These are phyloP conservation scores for Ophiostoma australiae DNA, from an alignment of 2,329 filamentous ascomycete genomes.

Conservation along the genomic window DNA sequence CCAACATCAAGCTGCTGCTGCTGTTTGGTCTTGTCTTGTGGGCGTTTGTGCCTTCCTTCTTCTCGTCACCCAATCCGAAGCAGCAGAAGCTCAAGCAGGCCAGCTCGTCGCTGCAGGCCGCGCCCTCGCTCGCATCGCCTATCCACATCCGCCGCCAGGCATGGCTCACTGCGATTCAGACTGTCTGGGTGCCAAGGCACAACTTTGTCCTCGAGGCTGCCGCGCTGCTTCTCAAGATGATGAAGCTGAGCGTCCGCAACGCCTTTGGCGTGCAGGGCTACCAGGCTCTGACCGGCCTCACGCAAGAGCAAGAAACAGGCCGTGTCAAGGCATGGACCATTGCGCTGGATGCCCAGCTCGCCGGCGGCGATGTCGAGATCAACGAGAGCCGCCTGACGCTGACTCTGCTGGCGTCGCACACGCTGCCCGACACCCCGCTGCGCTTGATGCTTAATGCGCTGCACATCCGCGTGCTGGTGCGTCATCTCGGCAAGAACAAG, in stretches of 20 bases:
- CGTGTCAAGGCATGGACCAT: slow-evolving; percentile 90
- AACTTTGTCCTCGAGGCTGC: slow-evolving; percentile 81
- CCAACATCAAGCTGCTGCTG: slow-evolving; percentile 50
- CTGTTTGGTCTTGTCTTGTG: slow-evolving; percentile 52
- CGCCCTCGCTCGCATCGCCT: slow-evolving; percentile 71
- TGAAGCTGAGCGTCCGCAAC: slow-evolving; percentile 76
- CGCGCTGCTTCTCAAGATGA: slow-evolving; percentile 71
- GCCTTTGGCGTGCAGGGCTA: slow-evolving; percentile 72
- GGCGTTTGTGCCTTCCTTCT: slow-evolving; percentile 51
- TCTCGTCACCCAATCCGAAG: slow-evolving; percentile 51
- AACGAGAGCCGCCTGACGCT: slow-evolving; percentile 81
- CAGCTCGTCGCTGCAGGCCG: slow-evolving; percentile 41
- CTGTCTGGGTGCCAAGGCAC: slow-evolving; percentile 83
- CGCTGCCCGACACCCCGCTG: slow-evolving; percentile 74
- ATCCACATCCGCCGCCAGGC: slow-evolving; percentile 82
- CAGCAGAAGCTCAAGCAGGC: slow-evolving; percentile 38
- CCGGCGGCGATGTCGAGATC: slow-evolving; percentile 83
- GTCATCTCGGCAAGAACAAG: slow-evolving; percentile 64
- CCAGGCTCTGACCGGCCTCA: slow-evolving; percentile 71
- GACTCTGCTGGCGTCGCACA: slow-evolving; percentile 82
- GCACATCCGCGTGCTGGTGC: slow-evolving; percentile 83
- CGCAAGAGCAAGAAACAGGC: slow-evolving; percentile 77
- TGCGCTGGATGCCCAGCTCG: slow-evolving; percentile 85
- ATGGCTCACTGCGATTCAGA: slow-evolving; percentile 90
- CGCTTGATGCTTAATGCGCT: slow-evolving; percentile 88